A percentile compares a stretch with the other conserved stretches of the same genome.
phyloP scores from a whole-genome alignment of 768 basidiomycete genomes.

The Suillus alpinus region DNA sequence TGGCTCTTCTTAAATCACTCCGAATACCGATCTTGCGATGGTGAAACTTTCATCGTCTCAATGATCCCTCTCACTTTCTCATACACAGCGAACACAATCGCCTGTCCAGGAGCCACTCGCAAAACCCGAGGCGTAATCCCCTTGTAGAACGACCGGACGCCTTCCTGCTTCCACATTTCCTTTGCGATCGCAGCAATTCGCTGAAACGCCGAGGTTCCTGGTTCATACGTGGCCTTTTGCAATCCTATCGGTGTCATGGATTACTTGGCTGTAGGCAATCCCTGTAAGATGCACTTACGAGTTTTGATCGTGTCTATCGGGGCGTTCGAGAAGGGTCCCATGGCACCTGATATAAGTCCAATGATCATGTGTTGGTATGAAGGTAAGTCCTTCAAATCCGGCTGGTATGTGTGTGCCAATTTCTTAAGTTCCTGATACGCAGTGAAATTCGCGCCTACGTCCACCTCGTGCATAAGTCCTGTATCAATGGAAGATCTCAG shows the following conservation, averaged over 20 bases:
- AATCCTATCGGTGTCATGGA: slow-evolving; percentile 48
- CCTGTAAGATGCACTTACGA: slow-evolving; percentile 46
- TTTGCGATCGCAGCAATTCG: slow-evolving; percentile 76
- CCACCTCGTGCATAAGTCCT: slow-evolving; percentile 1
- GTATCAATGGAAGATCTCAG: background rate
- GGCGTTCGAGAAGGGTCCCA: slow-evolving; percentile 98
- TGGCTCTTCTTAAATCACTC: slow-evolving; percentile 40
- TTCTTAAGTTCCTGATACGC: slow-evolving; percentile 97
- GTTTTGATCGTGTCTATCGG: slow-evolving; percentile 96
- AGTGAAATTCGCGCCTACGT: slow-evolving; percentile 89
- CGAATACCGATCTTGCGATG: slow-evolving; percentile 63
- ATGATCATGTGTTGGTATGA: slow-evolving; percentile 96
- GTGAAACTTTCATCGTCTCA: slow-evolving; percentile 60
- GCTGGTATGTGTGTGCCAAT: slow-evolving; percentile 73
- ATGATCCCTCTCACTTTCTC: slow-evolving; percentile 79
- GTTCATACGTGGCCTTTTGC: slow-evolving; percentile 75
- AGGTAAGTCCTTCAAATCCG: slow-evolving; percentile 75
- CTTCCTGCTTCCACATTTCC: slow-evolving; percentile 95
- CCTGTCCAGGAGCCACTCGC: slow-evolving; percentile 95
- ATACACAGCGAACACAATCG: slow-evolving; percentile 97
- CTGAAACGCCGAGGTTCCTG: slow-evolving; percentile 74
- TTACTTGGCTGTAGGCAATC: slow-evolving; percentile 5
- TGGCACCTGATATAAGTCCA: slow-evolving; percentile 93
- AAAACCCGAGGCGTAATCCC: slow-evolving; percentile 96
- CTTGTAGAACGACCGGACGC: slow-evolving; percentile 91